These are phyloP conservation scores for Galerina marginata DNA, from an alignment of 768 basidiomycete genomes.

Conservation along the genomic window DNA sequence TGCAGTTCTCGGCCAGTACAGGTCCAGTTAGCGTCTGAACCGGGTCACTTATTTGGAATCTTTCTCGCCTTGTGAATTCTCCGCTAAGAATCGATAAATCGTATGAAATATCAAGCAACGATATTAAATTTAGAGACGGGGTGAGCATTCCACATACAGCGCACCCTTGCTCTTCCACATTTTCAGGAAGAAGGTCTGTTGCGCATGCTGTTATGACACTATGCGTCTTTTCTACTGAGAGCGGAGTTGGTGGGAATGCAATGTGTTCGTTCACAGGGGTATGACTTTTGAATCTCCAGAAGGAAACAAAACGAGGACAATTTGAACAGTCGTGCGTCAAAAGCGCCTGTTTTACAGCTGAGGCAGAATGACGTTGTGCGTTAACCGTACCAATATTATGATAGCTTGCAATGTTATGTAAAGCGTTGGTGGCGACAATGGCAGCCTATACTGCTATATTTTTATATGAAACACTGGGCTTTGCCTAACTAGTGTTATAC, in stretches of 20 bases:
- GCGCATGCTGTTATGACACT: slow-evolving; percentile 15
- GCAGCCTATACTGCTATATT: no score
- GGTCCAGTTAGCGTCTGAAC: slow-evolving; percentile 16
- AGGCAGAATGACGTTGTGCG: no score
- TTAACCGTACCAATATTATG: no score
- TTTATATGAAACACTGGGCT: no score
- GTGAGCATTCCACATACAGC: slow-evolving; percentile 27
- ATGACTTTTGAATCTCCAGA: no score
- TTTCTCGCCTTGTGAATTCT: slow-evolving; percentile 12
- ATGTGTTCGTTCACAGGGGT: accelerated
- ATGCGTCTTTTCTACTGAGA: neutral
- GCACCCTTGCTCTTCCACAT: slow-evolving; percentile 27
- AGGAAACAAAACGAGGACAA: no score
- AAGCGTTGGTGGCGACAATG: no score
- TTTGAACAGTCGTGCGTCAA: no score
- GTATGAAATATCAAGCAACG: neutral
- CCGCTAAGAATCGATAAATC: slow-evolving; percentile 9
- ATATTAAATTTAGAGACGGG: neutral
- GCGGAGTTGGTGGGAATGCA: slow-evolving; percentile 7
- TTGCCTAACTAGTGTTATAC: no score
- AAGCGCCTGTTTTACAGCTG: no score
- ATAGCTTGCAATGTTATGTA: no score
- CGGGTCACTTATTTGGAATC: slow-evolving; percentile 1
- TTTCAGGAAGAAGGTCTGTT: neutral
- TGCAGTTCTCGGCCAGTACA: slow-evolving; percentile 19